Base-by-base conservation (phyloP, 1,139 yeast genomes). In the Fermentozyma sake region DNA sequence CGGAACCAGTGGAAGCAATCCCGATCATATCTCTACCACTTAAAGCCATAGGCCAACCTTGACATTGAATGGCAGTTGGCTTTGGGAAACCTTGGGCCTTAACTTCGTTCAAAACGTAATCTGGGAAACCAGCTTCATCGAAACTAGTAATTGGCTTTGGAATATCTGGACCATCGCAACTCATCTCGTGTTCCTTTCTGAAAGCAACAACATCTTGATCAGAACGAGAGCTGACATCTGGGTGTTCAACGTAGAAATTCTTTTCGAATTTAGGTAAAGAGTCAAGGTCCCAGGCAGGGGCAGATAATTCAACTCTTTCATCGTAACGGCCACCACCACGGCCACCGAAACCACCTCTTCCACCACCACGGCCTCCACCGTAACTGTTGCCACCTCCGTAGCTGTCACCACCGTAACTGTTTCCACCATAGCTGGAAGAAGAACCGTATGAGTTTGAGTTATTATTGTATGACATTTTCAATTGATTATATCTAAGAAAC, bases 41-140 rank as follows among this genome's bases (percentile, higher is more conserved):
- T 39, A 89, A 72, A 54, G 98, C 98, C 98, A 91, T 91, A 39
- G 98, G 98, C 98, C 98, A 91, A 67, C 98, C 98, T 69, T 93
- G 98, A 61, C 96, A 85, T 68, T 91, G 98, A 55, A 91, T 91
- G 42, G 86, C 86, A 34, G 98, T 91, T 48, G 98, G 98, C 41
- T 70, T 76, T 34, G 82, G 93, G 68, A 91, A 91, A 36, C 97
- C 97, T 63, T 85, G 91, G 37, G 80, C 79, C 65, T 83, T 77
- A 47, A 91, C 87, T 68, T 91, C 96, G 42, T 66, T 70, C 55
- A 91, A 72, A 23, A 91, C 97, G 53, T 91, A 89, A 46, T 78
- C 84, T 41, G 97, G 97, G 75, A 89, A 89, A 25, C 96, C 96
- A 52, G 95, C 95, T 68, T 91, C 97, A 44, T 91, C 96, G 51